Evolutionary conservation across 306 rosid species (phyloP), one percentile per base, ranked within the genome.

Genomic region (Oxytropis ochrocephala): DNA sequence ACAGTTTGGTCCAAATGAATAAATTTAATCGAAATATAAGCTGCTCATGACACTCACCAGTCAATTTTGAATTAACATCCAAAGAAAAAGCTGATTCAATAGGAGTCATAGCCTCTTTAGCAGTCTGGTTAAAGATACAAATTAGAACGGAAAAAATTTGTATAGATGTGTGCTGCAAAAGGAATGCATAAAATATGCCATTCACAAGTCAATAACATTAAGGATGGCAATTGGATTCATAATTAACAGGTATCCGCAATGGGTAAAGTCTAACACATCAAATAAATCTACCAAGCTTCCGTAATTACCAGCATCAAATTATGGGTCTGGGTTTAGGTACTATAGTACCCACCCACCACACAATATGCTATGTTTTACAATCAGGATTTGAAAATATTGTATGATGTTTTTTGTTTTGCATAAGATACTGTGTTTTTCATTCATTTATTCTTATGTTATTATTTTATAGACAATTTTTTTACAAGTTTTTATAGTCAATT

Each of bases 91-190:
- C 88, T 33, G 98, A 92, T 67, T 92, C 98, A 75, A 92, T 92
- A 59, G 98, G 98, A 14, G 96, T 92, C 98, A 89, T 92, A 30
- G 98, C 98, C 81, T 85, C 96, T 80, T 88, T 96, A 60, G 98
- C 98, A 50, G 89, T 92, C 98, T 92, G 84, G 62, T 71, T 53
- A 55, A 53, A 74, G 42, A 63, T 5, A 54, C 39, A 7, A 50
- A 64, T 32, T 19, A 43, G 35, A 73, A 21, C 12, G 55, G 13
- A 60, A 29, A 75, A 47, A 73, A 13, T 47, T 30, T 42, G 24
- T 13, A 62, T 39, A 55, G 18, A 50, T 16, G 51, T 42, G 17
- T 56, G 50, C 33, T 46, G 32, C 74, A 64, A 69, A 42, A 24
- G 11, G 74, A 55, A 57, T 2, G 43, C 13, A 24, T 14, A 36